Evolutionary conservation across 768 basidiomycete species (phyloP).

Genomic region (Suillus placidus): DNA sequence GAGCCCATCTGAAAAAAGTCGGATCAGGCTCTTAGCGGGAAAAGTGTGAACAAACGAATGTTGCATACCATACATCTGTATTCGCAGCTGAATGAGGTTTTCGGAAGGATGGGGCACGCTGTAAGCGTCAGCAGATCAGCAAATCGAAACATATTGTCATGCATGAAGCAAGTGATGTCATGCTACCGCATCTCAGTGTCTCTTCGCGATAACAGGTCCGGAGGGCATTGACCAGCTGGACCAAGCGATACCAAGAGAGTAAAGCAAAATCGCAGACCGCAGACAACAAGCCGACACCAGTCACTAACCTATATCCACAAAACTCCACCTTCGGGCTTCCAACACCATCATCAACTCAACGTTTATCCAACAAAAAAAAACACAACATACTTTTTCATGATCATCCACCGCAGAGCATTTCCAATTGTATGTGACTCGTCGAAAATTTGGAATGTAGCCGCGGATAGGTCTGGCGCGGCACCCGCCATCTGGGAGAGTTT

Average conservation of each 20-base stretch:
- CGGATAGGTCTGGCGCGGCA: constrained; percentile 77
- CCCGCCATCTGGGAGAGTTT: constrained; percentile 70
- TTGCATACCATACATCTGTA: constrained; percentile 96
- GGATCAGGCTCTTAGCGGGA: background rate
- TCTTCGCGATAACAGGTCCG: background rate
- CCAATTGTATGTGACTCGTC: constrained; percentile 51
- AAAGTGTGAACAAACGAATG: background rate
- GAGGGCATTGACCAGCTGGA: background rate
- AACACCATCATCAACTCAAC: constrained; percentile 5
- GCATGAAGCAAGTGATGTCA: constrained; percentile 2
- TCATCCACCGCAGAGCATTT: constrained; percentile 94
- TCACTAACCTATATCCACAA: constrained; percentile 89
- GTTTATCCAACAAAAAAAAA: constrained; percentile 1
- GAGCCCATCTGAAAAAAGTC: constrained; percentile 61
- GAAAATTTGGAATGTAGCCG: constrained; percentile 72
- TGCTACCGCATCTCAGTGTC: background rate
- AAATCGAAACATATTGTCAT: background rate
- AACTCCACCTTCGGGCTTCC: constrained; percentile 94
- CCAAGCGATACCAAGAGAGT: constrained; percentile 15
- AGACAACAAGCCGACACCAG: background rate
- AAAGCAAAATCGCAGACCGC: background rate
- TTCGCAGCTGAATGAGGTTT: constrained; percentile 93
- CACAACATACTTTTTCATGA: constrained; percentile 92
- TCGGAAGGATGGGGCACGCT: constrained; percentile 90
- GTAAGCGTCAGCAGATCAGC: background rate